Evolutionary conservation across 1,284 basidiomycete genomes (phyloP).

Genomic region (Austroboletus niveus): DNA sequence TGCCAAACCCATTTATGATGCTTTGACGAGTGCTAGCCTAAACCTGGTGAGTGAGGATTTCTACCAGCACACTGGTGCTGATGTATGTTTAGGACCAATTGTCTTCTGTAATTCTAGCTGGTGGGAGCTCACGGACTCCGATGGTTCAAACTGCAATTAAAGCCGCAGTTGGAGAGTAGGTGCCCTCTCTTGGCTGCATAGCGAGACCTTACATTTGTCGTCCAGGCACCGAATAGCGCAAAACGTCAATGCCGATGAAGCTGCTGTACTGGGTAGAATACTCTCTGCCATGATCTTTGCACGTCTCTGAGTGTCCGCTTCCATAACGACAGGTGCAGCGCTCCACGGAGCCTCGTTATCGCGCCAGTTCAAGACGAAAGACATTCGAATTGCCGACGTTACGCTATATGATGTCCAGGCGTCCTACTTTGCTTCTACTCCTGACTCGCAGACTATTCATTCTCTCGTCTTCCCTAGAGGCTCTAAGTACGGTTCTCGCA

Average conservation of each 20-base stretch:
- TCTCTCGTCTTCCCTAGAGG: constrained; percentile 74
- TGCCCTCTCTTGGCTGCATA: constrained; percentile 9
- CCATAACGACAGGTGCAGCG: constrained; percentile 66
- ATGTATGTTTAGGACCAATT: constrained; percentile 57
- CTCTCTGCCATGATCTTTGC: neutral
- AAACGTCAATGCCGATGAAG: constrained; percentile 98
- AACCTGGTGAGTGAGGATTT: constrained; percentile 45
- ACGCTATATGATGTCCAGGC: constrained; percentile 71
- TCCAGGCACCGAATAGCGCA: constrained; percentile 77
- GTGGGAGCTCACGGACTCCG: constrained; percentile 88
- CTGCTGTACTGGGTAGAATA: constrained; percentile 77
- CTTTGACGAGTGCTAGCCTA: constrained; percentile 68
- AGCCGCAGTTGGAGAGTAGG: constrained; percentile 72
- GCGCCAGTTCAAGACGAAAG: constrained; percentile 94
- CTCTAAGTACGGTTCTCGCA: constrained; percentile 75
- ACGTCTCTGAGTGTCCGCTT: constrained; percentile 6
- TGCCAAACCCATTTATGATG: constrained; percentile 75
- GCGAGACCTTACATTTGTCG: constrained; percentile 10
- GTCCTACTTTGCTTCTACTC: constrained; percentile 66
- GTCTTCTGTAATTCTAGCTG: constrained; percentile 88
- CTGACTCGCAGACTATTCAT: constrained; percentile 65
- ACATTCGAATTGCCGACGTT: constrained; percentile 82
- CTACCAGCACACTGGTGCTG: neutral
- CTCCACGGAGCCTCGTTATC: constrained; percentile 90
- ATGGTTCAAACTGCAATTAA: constrained; percentile 87